Conservation (phyloP, 345 rosid genomes). For the Hirschfeldia incana region DNA sequence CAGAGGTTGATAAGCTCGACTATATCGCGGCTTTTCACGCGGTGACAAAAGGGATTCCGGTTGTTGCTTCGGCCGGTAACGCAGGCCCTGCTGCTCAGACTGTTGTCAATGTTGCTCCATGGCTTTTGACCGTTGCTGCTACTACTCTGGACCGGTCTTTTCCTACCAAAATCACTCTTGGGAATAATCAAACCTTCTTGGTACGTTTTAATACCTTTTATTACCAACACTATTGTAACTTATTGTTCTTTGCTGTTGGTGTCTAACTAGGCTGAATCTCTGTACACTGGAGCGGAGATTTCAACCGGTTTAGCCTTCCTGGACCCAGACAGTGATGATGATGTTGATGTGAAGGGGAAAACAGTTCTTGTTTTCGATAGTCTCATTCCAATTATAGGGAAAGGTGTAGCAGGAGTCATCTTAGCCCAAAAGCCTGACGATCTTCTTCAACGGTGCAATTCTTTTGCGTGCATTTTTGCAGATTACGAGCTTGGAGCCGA, state of each 20-base stretch:
- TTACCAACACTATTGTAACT: conserved; percentile 8
- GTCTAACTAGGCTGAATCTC: conserved; percentile 41
- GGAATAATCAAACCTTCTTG: conserved; percentile 31
- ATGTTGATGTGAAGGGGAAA: conserved; percentile 33
- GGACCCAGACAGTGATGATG: neutral
- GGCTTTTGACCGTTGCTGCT: conserved; percentile 52
- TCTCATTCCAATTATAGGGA: neutral
- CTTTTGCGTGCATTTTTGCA: conserved; percentile 11
- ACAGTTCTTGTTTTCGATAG: conserved; percentile 16
- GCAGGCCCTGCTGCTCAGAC: conserved; percentile 43
- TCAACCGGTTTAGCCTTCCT: conserved; percentile 19
- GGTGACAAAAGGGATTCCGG: conserved; percentile 42
- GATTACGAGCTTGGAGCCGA: conserved; percentile 42
- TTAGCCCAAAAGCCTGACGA: conserved; percentile 28
- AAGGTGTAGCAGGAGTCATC: conserved; percentile 38
- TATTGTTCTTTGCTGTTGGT: neutral
- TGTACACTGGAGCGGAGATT: conserved; percentile 30
- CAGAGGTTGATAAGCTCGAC: conserved; percentile 29
- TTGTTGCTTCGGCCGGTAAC: conserved; percentile 39
- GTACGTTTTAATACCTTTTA: conserved; percentile 35
- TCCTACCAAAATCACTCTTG: conserved; percentile 42
- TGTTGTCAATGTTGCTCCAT: conserved; percentile 47
- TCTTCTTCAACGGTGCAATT: conserved; percentile 2
- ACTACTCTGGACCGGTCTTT: conserved; percentile 53
- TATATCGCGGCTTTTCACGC: conserved; percentile 47